Conservation (phyloP, 2,329 filamentous ascomycete species). For the Colletotrichum cereale region DNA sequence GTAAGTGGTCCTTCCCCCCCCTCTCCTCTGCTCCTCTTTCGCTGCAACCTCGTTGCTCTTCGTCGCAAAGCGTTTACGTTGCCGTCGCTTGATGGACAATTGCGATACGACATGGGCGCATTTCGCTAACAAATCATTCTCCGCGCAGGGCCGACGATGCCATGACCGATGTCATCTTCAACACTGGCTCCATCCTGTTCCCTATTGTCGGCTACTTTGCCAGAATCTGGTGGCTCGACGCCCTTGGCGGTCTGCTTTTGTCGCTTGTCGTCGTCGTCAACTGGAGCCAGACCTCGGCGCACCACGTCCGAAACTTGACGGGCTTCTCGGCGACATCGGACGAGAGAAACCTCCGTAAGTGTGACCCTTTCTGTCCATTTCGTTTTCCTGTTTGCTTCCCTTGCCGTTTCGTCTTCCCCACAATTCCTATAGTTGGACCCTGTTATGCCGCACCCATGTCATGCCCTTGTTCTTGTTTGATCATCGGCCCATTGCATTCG, state of each 20-base stretch:
- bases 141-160: constrained; percentile 61
- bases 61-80: constrained; percentile 23
- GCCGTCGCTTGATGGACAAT: constrained; percentile 33
- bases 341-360: constrained; percentile 78
- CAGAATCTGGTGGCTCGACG: constrained; percentile 87
- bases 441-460: constrained; percentile 1
- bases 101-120: constrained; percentile 45
- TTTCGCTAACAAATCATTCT: constrained; percentile 32
- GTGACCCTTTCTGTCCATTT: constrained; percentile 35
- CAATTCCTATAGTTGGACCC: constrained; percentile 28
- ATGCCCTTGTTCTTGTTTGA: neutral
- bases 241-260: constrained; percentile 82
- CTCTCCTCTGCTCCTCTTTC: constrained; percentile 15
- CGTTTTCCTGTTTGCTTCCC: neutral
- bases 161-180: constrained; percentile 87
- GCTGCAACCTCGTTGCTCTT: constrained; percentile 4
- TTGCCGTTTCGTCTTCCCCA: constrained; percentile 19
- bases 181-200: constrained; percentile 89
- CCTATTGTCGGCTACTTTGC: constrained; percentile 83
- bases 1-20: constrained; percentile 51
- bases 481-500: neutral
- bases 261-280: constrained; percentile 83
- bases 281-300: constrained; percentile 79
- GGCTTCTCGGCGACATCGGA: constrained; percentile 84
- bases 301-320: constrained; percentile 84